Conservation (phyloP, 495 filamentous ascomycete genomes). For the Neurospora sp. region DNA sequence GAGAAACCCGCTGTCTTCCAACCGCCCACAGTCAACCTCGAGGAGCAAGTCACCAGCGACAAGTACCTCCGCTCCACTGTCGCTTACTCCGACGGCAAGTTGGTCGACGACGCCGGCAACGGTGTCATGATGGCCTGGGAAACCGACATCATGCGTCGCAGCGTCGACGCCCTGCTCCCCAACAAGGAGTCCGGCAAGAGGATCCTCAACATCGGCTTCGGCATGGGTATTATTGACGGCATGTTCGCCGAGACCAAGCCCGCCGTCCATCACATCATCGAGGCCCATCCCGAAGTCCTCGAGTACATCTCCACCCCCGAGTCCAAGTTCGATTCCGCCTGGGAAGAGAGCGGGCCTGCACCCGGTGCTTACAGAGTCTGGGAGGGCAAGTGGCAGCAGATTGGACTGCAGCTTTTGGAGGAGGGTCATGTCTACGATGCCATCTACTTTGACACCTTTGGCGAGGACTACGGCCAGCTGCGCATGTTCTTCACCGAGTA, state of each 20-base stretch:
- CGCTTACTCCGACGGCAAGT: constrained; percentile 59
- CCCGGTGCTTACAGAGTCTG: constrained; percentile 36
- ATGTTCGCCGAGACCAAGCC: constrained; percentile 66
- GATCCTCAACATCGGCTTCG: constrained; percentile 87
- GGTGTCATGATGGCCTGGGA: constrained; percentile 99
- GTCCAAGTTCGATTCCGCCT: constrained; percentile 33
- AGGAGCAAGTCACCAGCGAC: constrained; percentile 45
- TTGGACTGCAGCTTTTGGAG: constrained; percentile 60
- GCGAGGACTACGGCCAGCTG: constrained; percentile 79
- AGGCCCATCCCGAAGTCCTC: constrained; percentile 80
- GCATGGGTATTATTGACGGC: constrained; percentile 91
- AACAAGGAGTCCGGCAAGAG: constrained; percentile 43
- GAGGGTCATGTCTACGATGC: constrained; percentile 69
- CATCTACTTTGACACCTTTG: constrained; percentile 97
- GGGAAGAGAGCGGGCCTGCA: constrained; percentile 30
- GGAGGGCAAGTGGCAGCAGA: constrained; percentile 71
- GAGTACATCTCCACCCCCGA: constrained; percentile 44
- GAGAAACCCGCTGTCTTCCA: constrained; percentile 20
- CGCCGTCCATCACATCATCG: constrained; percentile 70
- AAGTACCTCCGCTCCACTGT: constrained; percentile 71
- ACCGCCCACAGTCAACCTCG: constrained; percentile 17
- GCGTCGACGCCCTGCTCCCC: constrained; percentile 42
- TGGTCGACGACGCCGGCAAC: constrained; percentile 73
- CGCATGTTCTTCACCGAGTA: constrained; percentile 81
- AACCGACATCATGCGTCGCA: constrained; percentile 73